Percentiles rank a stretch among this genome's conserved stretches.
phyloP scores from a whole-genome alignment of 257 asterid species.

The Solanum medicagineum region DNA sequence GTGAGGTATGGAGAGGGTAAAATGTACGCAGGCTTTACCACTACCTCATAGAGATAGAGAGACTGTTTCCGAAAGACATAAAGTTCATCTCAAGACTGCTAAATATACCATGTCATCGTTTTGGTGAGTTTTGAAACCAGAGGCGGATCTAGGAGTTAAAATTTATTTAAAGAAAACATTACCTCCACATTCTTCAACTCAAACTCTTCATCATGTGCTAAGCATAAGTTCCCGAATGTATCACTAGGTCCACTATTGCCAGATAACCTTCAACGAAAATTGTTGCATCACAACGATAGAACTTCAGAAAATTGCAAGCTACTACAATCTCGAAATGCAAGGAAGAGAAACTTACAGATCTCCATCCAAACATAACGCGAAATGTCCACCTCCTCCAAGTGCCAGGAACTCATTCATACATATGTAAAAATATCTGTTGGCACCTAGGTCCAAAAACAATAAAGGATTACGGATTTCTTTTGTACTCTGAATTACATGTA shows the following conservation, averaged over 20 bases:
- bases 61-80: too few species aligned
- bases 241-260: slow-evolving; percentile 92
- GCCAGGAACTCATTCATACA: slow-evolving; percentile 86
- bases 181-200: slow-evolving; percentile 88
- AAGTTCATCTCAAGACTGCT: not conserved
- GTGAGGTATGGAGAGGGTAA: too few species aligned
- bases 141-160: not conserved
- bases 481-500: not conserved
- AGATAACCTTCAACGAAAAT: slow-evolving; percentile 33
- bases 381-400: slow-evolving; percentile 86
- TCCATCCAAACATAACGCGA: slow-evolving; percentile 75
- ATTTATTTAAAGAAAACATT: not conserved
- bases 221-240: slow-evolving; percentile 79
- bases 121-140: not conserved
- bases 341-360: slow-evolving; percentile 58
- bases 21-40: too few species aligned
- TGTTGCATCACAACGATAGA: not conserved
- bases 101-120: not conserved
- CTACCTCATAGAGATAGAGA: too few species aligned
- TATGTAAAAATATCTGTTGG: slow-evolving; percentile 74
- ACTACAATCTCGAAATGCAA: not conserved
- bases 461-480: too few species aligned
- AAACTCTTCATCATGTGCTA: slow-evolving; percentile 81
- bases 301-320: not conserved
- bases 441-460: slow-evolving; percentile 20